Evolutionary conservation across 2,329 filamentous ascomycete genomes (phyloP).

Genomic region (Sodiomyces alkalinus): DNA sequence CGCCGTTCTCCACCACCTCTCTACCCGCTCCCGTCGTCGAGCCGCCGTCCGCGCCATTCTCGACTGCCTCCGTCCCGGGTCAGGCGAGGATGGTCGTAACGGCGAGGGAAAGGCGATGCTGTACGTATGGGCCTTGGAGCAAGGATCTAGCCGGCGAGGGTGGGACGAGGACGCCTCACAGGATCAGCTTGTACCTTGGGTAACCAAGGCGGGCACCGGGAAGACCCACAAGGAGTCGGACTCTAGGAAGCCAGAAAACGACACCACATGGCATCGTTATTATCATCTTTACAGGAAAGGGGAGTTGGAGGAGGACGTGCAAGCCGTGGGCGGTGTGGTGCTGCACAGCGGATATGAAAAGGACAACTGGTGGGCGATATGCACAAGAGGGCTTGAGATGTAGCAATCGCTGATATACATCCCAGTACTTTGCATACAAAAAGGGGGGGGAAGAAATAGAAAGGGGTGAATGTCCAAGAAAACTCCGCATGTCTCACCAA

Average conservation of each 20-base stretch:
- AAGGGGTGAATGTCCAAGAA: background rate
- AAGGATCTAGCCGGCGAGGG: slow-evolving; percentile 69
- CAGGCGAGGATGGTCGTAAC: too few relatives aligned
- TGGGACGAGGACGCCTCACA: slow-evolving; percentile 77
- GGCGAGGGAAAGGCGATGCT: slow-evolving; percentile 67
- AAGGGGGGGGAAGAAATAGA: background rate
- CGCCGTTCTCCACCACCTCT: slow-evolving; percentile 87
- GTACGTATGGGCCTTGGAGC: slow-evolving; percentile 94
- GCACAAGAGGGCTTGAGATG: slow-evolving; percentile 4
- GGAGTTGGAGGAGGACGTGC: slow-evolving; percentile 72
- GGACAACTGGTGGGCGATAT: slow-evolving; percentile 96
- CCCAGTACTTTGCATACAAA: too few relatives aligned
- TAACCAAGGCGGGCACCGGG: slow-evolving; percentile 35
- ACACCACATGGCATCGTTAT: slow-evolving; percentile 63
- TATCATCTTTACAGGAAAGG: slow-evolving; percentile 85
- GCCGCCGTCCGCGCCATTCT: slow-evolving; percentile 61
- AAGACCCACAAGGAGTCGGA: slow-evolving; percentile 12
- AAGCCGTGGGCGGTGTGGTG: slow-evolving; percentile 57
- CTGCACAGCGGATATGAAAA: slow-evolving; percentile 80
- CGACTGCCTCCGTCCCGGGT: slow-evolving; percentile 38
- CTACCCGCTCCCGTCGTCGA: slow-evolving; percentile 56
- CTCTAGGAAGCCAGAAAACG: slow-evolving; percentile 2
- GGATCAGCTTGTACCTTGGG: slow-evolving; percentile 94
- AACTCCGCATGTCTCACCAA: background rate
- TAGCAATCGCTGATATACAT: too few relatives aligned